Conservation (phyloP, 108 stramenopile species). For the Cyclotella cryptica region DNA sequence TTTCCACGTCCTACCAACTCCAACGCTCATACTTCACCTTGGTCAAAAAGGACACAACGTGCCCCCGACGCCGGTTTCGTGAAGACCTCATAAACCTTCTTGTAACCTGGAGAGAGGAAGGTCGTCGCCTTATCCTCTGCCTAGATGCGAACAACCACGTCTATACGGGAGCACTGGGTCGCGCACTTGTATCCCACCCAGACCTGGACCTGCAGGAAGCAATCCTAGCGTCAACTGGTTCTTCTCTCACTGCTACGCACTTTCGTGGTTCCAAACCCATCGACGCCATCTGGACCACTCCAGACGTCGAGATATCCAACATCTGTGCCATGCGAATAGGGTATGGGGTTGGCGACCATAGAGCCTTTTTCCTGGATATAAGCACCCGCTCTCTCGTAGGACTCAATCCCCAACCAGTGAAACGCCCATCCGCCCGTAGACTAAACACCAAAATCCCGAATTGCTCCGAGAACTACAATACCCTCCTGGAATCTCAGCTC, state of each 20-base stretch:
- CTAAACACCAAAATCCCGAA: constrained; percentile 8
- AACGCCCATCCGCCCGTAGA: too few species aligned
- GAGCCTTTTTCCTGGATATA: constrained; percentile 9
- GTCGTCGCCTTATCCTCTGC: constrained; percentile 10
- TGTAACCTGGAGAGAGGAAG: constrained; percentile 4
- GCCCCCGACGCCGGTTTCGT: constrained; percentile 17
- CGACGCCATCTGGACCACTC: too few species aligned
- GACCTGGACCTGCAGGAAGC: constrained; percentile 18
- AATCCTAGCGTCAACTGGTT: background rate
- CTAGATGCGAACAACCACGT: constrained; percentile 25
- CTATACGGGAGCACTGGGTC: too few species aligned
- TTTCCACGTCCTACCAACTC: too few species aligned
- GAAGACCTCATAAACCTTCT: too few species aligned
- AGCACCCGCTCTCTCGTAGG: too few species aligned
- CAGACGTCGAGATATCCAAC: too few species aligned
- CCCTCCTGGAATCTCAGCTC: background rate
- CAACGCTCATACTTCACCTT: constrained; percentile 9
- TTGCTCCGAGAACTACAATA: constrained; percentile 13
- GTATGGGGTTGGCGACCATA: constrained; percentile 28
- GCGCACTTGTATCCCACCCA: background rate
- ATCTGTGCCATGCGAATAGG: constrained; percentile 21
- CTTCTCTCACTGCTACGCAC: background rate
- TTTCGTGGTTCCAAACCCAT: too few species aligned
- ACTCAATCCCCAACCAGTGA: too few species aligned
- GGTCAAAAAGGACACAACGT: background rate